Evolutionary conservation across 2,329 filamentous ascomycete species (phyloP), one percentile per base, ranked within the genome.

Genomic region (Trichoderma aggressivum): DNA sequence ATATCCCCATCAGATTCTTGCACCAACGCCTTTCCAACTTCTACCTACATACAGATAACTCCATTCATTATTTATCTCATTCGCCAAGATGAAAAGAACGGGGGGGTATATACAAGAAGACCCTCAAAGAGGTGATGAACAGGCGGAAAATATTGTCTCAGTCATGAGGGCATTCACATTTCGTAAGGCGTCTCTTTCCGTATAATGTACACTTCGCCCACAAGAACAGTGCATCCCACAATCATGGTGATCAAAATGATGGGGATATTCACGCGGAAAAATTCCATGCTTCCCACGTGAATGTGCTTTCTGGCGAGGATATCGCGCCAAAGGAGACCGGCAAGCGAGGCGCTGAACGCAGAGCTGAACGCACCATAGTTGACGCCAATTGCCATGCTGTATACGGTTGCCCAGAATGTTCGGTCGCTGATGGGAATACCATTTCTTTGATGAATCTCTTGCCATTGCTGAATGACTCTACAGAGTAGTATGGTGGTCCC

Each of bases 361-460:
- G 88, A 88, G 76, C 90, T 92, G 77, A 93, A 93, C 0, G 91
- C 91, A 5, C 91, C 91, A 71, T 90, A 93, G 78, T 94, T 93
- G 72, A 93, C 89, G 2, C 91, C 91, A 0, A 94, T 81, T 0
- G 91, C 91, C 90, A 93, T 92, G 78, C 87, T 88, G 79, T 93
- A 93, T 0, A 93, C 87, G 0, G 91, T 91, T 0, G 87, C 91
- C 91, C 90, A 93, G 77, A 92, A 92, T 0, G 87, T 91, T 4
- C 91, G 86, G 56, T 92, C 82, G 14, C 82, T 86, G 63, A 93
- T 91, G 1, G 84, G 79, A 1, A 78, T 80, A 0, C 80, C 79
- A 50, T 83, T 85, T 0, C 74, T 71, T 0, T 76, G 70, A 74
- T 91, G 88, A 53, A 93, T 91, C 2, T 81, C 75, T 73, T 87